Conservation (phyloP, 1,139 yeast genomes). For the Suhomyces bokatorum region DNA sequence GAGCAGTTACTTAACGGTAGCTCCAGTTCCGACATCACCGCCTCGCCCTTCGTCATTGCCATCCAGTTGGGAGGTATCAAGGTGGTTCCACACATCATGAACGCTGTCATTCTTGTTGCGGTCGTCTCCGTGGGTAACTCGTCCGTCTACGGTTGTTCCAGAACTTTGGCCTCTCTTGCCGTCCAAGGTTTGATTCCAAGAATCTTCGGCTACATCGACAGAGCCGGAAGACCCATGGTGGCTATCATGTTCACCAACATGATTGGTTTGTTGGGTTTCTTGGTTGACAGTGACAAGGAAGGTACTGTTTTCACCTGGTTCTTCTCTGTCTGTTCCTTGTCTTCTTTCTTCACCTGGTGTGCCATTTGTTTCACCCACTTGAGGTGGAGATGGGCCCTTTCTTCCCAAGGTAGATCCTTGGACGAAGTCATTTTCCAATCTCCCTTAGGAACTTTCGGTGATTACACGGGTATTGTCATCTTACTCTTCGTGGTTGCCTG, state of each 20-base stretch:
- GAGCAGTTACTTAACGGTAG: constrained; percentile 36
- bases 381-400: constrained; percentile 53
- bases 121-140: constrained; percentile 57
- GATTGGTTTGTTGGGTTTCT: constrained; percentile 64
- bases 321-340: constrained; percentile 64
- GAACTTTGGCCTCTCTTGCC: constrained; percentile 56
- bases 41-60: constrained; percentile 47
- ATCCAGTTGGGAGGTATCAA: constrained; percentile 39
- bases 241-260: constrained; percentile 50
- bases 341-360: constrained; percentile 60
- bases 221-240: constrained; percentile 56
- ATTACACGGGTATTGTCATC: constrained; percentile 44
- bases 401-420: constrained; percentile 40
- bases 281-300: constrained; percentile 52
- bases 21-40: constrained; percentile 22
- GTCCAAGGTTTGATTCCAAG: constrained; percentile 49
- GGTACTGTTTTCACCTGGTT: constrained; percentile 61
- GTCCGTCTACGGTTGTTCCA: constrained; percentile 55
- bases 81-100: constrained; percentile 51
- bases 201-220: constrained; percentile 53
- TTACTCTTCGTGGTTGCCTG: constrained; percentile 45
- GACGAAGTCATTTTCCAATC: constrained; percentile 51
- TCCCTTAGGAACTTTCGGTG: constrained; percentile 51
- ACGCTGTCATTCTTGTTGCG: constrained; percentile 52
- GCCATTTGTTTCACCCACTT: constrained; percentile 52